Percentiles rank a stretch among this genome's conserved stretches.
These are phyloP conservation scores for Cladophialophora yegresii DNA, from an alignment of 2,329 filamentous ascomycete species.

Conservation along the genomic window DNA sequence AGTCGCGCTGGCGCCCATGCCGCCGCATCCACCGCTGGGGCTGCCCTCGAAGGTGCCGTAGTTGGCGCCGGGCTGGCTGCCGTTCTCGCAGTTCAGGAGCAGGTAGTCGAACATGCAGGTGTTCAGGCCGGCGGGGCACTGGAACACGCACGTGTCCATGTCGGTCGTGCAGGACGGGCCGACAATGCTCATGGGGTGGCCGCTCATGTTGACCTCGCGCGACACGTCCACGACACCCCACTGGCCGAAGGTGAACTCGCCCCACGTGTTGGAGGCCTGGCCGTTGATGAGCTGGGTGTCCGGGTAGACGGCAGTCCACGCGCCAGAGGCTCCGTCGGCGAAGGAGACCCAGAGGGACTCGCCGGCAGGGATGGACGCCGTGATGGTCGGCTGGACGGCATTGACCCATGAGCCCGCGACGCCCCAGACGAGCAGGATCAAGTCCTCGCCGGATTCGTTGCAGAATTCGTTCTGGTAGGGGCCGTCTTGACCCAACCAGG, in stretches of 20 bases:
- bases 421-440: conserved; percentile 36
- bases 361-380: conserved; percentile 28
- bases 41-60: conserved; percentile 33
- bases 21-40: conserved; percentile 34
- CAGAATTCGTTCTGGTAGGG: conserved; percentile 34
- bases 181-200: conserved; percentile 34
- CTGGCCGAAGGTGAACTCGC: conserved; percentile 35
- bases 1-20: conserved; percentile 34
- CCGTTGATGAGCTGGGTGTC: conserved; percentile 35
- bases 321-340: conserved; percentile 33
- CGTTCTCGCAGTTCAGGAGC: conserved; percentile 36
- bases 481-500: conserved; percentile 33
- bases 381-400: conserved; percentile 34
- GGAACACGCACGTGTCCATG: conserved; percentile 37
- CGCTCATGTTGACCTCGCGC: conserved; percentile 38
- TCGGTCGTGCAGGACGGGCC: conserved; percentile 33
- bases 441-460: conserved; percentile 34
- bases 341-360: conserved; percentile 31
- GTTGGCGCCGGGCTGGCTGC: conserved; percentile 34
- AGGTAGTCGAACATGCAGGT: conserved; percentile 32
- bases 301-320: conserved; percentile 33
- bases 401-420: conserved; percentile 37
- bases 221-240: conserved; percentile 36
- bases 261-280: conserved; percentile 36
- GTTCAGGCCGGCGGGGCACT: conserved; percentile 29